Evolutionary conservation across 805 yeast genomes (phyloP).

Genomic region (Candida quercuum): DNA sequence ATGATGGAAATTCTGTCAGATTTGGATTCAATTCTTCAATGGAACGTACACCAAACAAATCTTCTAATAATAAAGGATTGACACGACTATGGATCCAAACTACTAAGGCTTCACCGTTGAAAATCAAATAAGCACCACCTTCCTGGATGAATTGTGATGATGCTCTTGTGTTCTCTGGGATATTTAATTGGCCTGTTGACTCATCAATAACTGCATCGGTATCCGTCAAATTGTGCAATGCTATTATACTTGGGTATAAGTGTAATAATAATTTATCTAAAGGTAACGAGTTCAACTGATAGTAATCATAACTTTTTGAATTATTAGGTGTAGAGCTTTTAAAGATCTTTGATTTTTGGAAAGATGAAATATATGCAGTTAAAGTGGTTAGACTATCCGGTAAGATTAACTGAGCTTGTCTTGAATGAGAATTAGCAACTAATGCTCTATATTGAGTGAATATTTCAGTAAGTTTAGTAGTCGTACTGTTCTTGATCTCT

Average conservation of each 20-base stretch:
- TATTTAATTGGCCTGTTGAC: conserved; percentile 34
- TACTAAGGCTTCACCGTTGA: conserved; percentile 55
- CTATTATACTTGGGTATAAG: conserved; percentile 77
- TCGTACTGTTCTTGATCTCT: conserved; percentile 48
- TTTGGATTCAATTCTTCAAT: conserved; percentile 20
- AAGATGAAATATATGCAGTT: conserved; percentile 60
- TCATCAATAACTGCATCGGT: conserved; percentile 49
- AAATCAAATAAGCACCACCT: conserved; percentile 76
- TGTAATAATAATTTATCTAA: conserved; percentile 53
- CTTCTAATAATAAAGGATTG: conserved; percentile 60
- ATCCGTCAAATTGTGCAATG: conserved; percentile 59
- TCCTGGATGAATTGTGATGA: conserved; percentile 36
- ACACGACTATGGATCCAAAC: conserved; percentile 70
- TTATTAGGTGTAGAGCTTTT: conserved; percentile 47
- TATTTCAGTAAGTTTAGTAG: conserved; percentile 46
- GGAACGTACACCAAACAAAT: conserved; percentile 62
- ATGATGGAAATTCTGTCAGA: conserved; percentile 55
- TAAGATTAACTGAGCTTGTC: conserved; percentile 63
- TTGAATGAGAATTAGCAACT: conserved; percentile 36
- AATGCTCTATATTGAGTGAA: conserved; percentile 52
- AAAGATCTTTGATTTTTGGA: conserved; percentile 65
- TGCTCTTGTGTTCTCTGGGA: conserved; percentile 47
- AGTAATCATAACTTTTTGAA: conserved; percentile 49
- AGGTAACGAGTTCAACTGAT: conserved; percentile 46
- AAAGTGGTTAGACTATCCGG: conserved; percentile 77